Conservation (phyloP, 352 stramenopile genomes). For the Lagenidium giganteum region DNA sequence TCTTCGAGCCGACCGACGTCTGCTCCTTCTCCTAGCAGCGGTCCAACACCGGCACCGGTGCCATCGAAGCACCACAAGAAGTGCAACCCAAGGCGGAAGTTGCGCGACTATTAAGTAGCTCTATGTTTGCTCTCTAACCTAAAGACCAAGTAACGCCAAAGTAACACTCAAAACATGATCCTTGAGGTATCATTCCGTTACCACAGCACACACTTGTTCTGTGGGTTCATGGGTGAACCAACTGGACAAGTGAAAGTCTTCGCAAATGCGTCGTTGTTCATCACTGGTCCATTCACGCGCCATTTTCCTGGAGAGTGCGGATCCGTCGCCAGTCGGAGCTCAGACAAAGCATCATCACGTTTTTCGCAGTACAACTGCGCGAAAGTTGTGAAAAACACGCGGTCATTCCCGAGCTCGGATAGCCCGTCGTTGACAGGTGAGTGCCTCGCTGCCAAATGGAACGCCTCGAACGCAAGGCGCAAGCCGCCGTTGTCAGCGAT, state of each 20-base stretch:
- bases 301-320: constrained; percentile 44
- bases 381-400: constrained; percentile 58
- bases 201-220: constrained; percentile 53
- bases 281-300: constrained; percentile 45
- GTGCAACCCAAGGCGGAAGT: too few relatives aligned
- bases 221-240: constrained; percentile 49
- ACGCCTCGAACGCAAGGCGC: constrained; percentile 67
- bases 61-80: too few relatives aligned
- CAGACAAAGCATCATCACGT: constrained; percentile 21
- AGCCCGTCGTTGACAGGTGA: constrained; percentile 1
- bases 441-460: constrained; percentile 36
- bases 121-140: too few relatives aligned
- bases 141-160: too few relatives aligned
- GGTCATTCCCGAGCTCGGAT: constrained; percentile 35
- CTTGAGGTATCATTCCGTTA: too few relatives aligned
- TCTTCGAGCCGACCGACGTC: too few relatives aligned
- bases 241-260: constrained; percentile 39
- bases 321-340: constrained; percentile 34
- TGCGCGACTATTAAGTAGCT: too few relatives aligned
- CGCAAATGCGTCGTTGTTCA: constrained; percentile 47
- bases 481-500: constrained; percentile 87
- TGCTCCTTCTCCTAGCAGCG: background rate
- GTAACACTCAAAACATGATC: too few relatives aligned
- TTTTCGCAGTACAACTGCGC: constrained; percentile 53
- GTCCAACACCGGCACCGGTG: background rate